A percentile compares a stretch with the other conserved stretches of the same genome.
Conservation (phyloP, 2,329 filamentous ascomycete genomes). For the Fusarium pilosicola region DNA sequence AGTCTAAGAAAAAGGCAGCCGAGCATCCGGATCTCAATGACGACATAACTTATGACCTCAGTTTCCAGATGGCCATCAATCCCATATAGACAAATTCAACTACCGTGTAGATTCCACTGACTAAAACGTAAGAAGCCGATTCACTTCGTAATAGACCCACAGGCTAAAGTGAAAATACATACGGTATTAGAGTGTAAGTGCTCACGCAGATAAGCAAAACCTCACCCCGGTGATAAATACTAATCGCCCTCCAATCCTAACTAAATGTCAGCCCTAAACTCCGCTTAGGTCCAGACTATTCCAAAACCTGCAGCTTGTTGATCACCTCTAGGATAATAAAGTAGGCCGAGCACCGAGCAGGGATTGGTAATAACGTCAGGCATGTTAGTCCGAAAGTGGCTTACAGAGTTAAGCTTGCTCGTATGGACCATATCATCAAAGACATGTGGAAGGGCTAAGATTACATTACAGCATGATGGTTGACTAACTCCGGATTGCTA, state of each 20-base stretch:
- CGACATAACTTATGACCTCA: neutral
- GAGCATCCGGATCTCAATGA: constrained; percentile 18
- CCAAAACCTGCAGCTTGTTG: neutral
- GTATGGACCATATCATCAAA: neutral
- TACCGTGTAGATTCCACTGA: neutral
- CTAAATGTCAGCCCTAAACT: constrained; percentile 40
- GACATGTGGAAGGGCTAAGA: neutral
- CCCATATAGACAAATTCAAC: neutral
- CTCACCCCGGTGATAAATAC: constrained; percentile 35
- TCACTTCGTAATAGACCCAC: neutral
- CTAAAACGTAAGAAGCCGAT: neutral
- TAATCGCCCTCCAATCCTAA: constrained; percentile 26
- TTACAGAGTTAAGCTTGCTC: neutral
- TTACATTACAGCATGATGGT: neutral
- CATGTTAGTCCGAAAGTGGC: constrained; percentile 33
- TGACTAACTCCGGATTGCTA: constrained; percentile 21
- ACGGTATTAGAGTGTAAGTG: neutral
- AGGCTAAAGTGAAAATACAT: neutral
- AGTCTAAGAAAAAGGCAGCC: neutral
- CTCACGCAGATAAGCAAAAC: neutral
- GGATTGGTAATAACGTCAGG: constrained; percentile 40
- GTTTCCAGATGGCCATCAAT: neutral
- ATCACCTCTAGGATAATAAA: neutral
- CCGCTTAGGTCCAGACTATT: constrained; percentile 29
- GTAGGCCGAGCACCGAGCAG: constrained; percentile 24